phyloP scores from a whole-genome alignment of 1,139 yeast genomes.

The Hanseniaspora uvarum region DNA sequence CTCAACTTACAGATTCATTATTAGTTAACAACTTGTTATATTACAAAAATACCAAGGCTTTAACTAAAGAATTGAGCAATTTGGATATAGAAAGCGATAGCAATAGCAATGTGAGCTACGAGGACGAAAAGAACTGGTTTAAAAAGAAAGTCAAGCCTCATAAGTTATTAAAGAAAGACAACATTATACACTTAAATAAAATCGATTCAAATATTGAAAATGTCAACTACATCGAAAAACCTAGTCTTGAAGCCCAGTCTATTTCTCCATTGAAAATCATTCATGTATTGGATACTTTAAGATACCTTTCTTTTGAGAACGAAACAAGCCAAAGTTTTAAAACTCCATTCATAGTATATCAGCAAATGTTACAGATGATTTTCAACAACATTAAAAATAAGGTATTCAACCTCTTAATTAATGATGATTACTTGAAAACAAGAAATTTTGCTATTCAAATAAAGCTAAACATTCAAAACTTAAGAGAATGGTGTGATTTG shows the following conservation, averaged over 20 bases:
- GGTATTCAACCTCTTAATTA: conserved; percentile 62
- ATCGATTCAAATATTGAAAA: conserved; percentile 52
- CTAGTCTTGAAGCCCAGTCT: conserved; percentile 52
- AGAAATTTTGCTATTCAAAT: conserved; percentile 84
- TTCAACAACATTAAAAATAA: conserved; percentile 27
- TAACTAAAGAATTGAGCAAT: not conserved
- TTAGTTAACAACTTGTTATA: conserved; percentile 13
- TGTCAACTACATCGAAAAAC: conserved; percentile 60
- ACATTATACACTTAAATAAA: not conserved
- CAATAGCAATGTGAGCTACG: conserved; percentile 38
- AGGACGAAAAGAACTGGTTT: conserved; percentile 67
- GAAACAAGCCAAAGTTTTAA: conserved; percentile 30
- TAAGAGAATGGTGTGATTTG: conserved; percentile 74
- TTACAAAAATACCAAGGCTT: not conserved
- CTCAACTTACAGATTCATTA: conserved; percentile 11
- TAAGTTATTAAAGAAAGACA: conserved; percentile 18
- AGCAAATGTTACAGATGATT: conserved; percentile 3
- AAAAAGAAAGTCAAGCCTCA: conserved; percentile 39
- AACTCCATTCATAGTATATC: conserved; percentile 3
- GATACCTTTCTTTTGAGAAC: conserved; percentile 75
- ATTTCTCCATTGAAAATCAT: conserved; percentile 77
- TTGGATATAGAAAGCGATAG: not conserved
- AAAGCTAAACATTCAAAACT: conserved; percentile 67
- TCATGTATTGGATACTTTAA: conserved; percentile 78
- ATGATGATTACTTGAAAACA: conserved; percentile 50